A percentile compares a stretch with the other conserved stretches of the same genome.
Conservation (phyloP, 2,329 filamentous ascomycete species). For the Mycocentrospora acerina region DNA sequence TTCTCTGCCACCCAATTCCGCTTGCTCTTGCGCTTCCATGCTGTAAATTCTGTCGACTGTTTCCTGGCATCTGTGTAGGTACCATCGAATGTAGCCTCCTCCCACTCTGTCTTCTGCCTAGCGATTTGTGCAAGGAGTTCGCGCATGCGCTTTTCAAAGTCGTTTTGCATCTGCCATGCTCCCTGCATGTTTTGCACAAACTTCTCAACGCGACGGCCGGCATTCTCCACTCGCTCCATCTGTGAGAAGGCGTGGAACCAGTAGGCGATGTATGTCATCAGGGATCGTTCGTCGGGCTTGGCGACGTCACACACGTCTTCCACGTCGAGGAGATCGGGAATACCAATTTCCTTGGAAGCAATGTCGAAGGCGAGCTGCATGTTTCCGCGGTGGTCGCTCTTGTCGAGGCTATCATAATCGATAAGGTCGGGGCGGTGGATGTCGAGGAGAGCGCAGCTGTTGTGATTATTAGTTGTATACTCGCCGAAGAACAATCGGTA, state of each 20-base stretch:
- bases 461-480: constrained; percentile 8
- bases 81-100: constrained; percentile 78
- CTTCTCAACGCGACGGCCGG: constrained; percentile 92
- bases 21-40: constrained; percentile 90
- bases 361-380: constrained; percentile 99
- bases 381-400: constrained; percentile 90
- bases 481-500: not conserved
- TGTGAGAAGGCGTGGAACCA: constrained; percentile 99
- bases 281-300: constrained; percentile 90
- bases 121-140: constrained; percentile 75
- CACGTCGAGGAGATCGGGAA: constrained; percentile 91
- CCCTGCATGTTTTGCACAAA: constrained; percentile 99
- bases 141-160: constrained; percentile 88
- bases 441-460: constrained; percentile 81
- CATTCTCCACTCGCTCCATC: constrained; percentile 98
- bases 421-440: constrained; percentile 97
- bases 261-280: constrained; percentile 99
- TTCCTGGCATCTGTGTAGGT: constrained; percentile 91
- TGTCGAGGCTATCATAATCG: constrained; percentile 93
- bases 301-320: constrained; percentile 97
- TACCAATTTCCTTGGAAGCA: constrained; percentile 92
- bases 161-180: constrained; percentile 99
- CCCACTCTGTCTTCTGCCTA: constrained; percentile 74
- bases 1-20: constrained; percentile 97
- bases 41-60: constrained; percentile 77